Base-by-base conservation (phyloP, 139 green algal species). In the Chlamydomonas sp. region DNA sequence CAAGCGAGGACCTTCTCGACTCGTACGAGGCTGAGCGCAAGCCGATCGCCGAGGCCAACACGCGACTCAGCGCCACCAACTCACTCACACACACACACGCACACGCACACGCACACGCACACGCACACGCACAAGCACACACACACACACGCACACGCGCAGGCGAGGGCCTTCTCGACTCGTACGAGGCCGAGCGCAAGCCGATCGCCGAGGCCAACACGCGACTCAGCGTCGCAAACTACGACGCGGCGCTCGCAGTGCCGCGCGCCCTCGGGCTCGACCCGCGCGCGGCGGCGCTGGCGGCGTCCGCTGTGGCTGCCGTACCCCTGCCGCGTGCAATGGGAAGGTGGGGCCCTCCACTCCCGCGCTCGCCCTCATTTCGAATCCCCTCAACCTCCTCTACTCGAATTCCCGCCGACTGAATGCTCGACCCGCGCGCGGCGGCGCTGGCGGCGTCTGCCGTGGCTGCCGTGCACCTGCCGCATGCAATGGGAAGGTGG, bases 211-310 rank as follows among this genome's bases (percentile, higher is more conserved):
- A 65, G 3, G 81, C 84, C 64, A 97, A 96, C 83, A 87, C 86
- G 4, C 65, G 65, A 5, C 80, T 97, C 8, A 95, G 86, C 38
- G 82, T 98, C 34, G 72, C 73, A 70, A 98, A 98, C 85, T 98
- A 88, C 80, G 38, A 90, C 8, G 89, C 92, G 58, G 90, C 90
- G 10, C 61, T 96, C 26, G 47, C 70, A 0, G 84, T 98, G 35
- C 87, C 91, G 0, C 57, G 65, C 3, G 85, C 82, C 2, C 69
- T 98, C 29, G 93, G 93, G 0, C 83, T 98, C 30, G 82, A 96
- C 77, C 91, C 87, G 3, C 22, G 49, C 2, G 72, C 77, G 3
- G 76, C 80, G 0, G n/a, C n/a, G n/a, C n/a, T n/a, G n/a, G n/a
- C n/a, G n/a, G n/a, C n/a, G n/a, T n/a, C n/a, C n/a, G n/a, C n/a